phyloP scores from a whole-genome alignment of 371 early-diverging fungal species.

The Mucor indicus region DNA sequence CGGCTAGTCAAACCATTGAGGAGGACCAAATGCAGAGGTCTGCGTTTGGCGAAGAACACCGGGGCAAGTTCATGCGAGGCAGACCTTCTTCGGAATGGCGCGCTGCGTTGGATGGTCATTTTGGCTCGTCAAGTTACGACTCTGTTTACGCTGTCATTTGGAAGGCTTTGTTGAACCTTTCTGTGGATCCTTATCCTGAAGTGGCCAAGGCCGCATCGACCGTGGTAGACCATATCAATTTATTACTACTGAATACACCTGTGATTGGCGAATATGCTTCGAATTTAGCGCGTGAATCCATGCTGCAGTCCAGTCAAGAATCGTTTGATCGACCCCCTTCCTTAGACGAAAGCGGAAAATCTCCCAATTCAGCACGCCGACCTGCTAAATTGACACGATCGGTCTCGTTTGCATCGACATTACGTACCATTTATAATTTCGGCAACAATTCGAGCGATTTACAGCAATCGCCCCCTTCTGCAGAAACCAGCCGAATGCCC shows the following conservation, averaged over 20 bases:
- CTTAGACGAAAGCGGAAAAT: background rate
- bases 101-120: constrained; percentile 22
- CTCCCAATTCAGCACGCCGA: constrained; percentile 5
- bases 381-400: constrained; percentile 43
- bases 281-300: constrained; percentile 29
- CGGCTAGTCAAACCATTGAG: constrained; percentile 68
- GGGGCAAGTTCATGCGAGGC: constrained; percentile 11
- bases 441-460: constrained; percentile 17
- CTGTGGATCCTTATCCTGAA: constrained; percentile 75
- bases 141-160: constrained; percentile 67
- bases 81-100: constrained; percentile 30
- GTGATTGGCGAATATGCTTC: constrained; percentile 39
- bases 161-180: constrained; percentile 75
- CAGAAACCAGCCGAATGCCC: background rate
- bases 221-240: constrained; percentile 75
- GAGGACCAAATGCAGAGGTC: constrained; percentile 40
- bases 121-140: constrained; percentile 43
- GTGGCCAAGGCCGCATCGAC: constrained; percentile 62
- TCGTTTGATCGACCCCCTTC: background rate
- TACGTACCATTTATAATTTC: constrained; percentile 50
- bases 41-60: constrained; percentile 12
- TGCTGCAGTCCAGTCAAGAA: background rate
- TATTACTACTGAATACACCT: constrained; percentile 40
- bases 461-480: background rate
- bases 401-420: constrained; percentile 48